Conservation (phyloP, 192 early-diverging fungal genomes). For the Umbelopsis isabellina region DNA sequence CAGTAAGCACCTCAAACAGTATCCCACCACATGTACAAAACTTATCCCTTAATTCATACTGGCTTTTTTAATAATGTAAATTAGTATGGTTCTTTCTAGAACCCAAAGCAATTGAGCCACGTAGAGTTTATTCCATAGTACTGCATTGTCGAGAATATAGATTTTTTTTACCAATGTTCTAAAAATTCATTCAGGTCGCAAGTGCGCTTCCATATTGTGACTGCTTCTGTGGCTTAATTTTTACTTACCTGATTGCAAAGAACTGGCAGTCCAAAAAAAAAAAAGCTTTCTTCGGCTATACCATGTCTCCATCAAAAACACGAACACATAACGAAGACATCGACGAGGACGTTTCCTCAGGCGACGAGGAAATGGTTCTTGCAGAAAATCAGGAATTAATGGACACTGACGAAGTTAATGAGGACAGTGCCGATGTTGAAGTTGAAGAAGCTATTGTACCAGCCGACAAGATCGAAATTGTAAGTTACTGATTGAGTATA, state of each 20-base stretch:
- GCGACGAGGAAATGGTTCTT: conserved; percentile 11
- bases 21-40: neutral
- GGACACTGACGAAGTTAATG: conserved; percentile 15
- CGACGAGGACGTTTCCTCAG: conserved; percentile 30
- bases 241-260: neutral
- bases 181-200: neutral
- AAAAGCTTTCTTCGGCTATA: neutral
- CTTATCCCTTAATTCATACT: neutral
- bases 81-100: neutral
- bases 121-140: neutral
- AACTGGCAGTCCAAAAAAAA: conserved; percentile 20
- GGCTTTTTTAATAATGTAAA: neutral
- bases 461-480: conserved; percentile 52
- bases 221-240: conserved; percentile 11
- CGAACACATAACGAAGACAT: conserved; percentile 34
- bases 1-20: neutral
- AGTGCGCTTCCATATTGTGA: neutral
- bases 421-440: conserved; percentile 30
- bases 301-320: conserved; percentile 15
- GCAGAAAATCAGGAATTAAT: neutral
- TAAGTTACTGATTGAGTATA: conserved; percentile 29
- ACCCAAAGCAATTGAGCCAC: neutral
- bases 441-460: conserved; percentile 37
- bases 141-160: neutral
- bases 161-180: too few relatives aligned